These are phyloP conservation scores for Sphaerulina populicola DNA, from an alignment of 2,329 filamentous ascomycete species.

Conservation along the genomic window DNA sequence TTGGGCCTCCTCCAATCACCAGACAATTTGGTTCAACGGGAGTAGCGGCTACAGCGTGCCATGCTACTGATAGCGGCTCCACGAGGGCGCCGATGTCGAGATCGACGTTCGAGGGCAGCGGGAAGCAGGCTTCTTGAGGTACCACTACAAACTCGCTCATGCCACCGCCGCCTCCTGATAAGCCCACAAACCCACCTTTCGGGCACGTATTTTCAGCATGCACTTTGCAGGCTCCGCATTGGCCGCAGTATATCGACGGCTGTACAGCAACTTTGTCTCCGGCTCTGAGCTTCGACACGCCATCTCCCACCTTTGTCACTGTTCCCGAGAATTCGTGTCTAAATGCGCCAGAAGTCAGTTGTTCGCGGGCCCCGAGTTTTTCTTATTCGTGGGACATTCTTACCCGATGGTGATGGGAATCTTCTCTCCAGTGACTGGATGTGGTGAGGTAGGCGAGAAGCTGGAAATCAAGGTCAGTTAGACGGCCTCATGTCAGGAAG, in stretches of 20 bases:
- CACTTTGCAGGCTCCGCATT: conserved; percentile 48
- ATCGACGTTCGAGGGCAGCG: conserved; percentile 45
- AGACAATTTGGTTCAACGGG: conserved; percentile 45
- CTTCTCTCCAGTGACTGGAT: conserved; percentile 50
- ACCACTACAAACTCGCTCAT: conserved; percentile 50
- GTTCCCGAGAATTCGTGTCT: conserved; percentile 55
- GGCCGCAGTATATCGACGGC: conserved; percentile 51
- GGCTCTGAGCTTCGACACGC: conserved; percentile 37
- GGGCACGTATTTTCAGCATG: conserved; percentile 52
- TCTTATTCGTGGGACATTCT: not conserved
- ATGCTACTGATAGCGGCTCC: conserved; percentile 56
- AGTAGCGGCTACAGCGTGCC: conserved; percentile 52
- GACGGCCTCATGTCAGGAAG: not conserved
- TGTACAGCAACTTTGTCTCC: conserved; percentile 54
- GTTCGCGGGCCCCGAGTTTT: too few species aligned
- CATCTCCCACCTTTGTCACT: conserved; percentile 49
- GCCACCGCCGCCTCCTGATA: conserved; percentile 46
- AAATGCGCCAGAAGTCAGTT: not conserved
- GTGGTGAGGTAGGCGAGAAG: conserved; percentile 46
- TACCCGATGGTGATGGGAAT: conserved; percentile 52
- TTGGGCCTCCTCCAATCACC: conserved; percentile 45
- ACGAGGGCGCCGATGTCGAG: conserved; percentile 52
- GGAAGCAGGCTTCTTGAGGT: conserved; percentile 41
- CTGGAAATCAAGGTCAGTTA: conserved; percentile 27
- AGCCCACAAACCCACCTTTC: conserved; percentile 43